A percentile compares a stretch with the other conserved stretches of the same genome.
Conservation (phyloP, 2,329 filamentous ascomycete genomes). For the Biscogniauxia marginata region DNA sequence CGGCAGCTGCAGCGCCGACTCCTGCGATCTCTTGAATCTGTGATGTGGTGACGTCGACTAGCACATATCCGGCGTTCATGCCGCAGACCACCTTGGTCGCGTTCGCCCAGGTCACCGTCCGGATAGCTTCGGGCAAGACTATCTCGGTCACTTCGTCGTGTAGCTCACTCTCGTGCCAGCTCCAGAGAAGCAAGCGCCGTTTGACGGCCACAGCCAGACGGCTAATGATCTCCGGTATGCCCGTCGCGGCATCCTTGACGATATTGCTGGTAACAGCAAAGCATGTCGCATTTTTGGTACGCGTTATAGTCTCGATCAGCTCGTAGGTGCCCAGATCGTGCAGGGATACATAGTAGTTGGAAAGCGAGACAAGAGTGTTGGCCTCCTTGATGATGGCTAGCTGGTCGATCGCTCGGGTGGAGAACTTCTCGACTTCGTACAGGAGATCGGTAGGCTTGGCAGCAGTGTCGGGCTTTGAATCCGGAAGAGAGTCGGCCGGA, state of each 20-base stretch:
- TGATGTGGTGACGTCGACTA: slow-evolving; percentile 79
- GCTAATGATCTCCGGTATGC: slow-evolving; percentile 90
- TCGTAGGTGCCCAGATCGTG: slow-evolving; percentile 86
- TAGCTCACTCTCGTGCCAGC: slow-evolving; percentile 94
- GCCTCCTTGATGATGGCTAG: slow-evolving; percentile 95
- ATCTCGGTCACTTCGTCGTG: slow-evolving; percentile 72
- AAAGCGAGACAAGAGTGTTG: slow-evolving; percentile 84
- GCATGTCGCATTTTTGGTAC: slow-evolving; percentile 82
- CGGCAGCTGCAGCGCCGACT: slow-evolving; percentile 64
- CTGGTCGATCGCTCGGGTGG: slow-evolving; percentile 84
- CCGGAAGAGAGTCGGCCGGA: slow-evolving; percentile 8
- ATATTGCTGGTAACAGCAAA: slow-evolving; percentile 97
- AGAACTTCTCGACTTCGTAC: slow-evolving; percentile 93
- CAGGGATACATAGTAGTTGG: slow-evolving; percentile 84
- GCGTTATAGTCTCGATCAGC: slow-evolving; percentile 73
- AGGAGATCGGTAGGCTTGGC: slow-evolving; percentile 74
- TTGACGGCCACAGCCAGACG: slow-evolving; percentile 91
- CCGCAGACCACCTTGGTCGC: slow-evolving; percentile 85
- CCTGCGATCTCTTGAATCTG: slow-evolving; percentile 76
- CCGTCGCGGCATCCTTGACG: slow-evolving; percentile 80
- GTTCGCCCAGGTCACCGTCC: slow-evolving; percentile 87
- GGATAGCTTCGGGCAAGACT: slow-evolving; percentile 76
- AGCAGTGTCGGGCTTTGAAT: slow-evolving; percentile 27
- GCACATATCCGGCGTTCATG: slow-evolving; percentile 85
- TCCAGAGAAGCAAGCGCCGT: slow-evolving; percentile 84